Evolutionary conservation across 805 yeast species (phyloP).

Genomic region (Vanderwaltozyma verrucispora): DNA sequence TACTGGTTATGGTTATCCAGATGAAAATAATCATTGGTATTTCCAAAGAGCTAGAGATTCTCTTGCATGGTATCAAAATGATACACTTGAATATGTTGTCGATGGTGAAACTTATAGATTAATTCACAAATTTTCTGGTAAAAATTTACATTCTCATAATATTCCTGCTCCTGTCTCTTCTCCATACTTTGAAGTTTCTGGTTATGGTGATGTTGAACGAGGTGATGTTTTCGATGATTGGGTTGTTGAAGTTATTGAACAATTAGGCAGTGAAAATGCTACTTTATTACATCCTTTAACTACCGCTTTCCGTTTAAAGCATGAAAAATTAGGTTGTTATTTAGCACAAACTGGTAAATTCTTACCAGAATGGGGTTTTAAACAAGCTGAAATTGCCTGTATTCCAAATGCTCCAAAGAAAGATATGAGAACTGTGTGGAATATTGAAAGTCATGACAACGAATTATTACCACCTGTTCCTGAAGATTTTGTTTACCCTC

Average conservation of each 20-base stretch:
- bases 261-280: constrained; percentile 33
- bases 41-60: constrained; percentile 47
- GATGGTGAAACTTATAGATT: constrained; percentile 64
- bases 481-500: constrained; percentile 40
- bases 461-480: constrained; percentile 46
- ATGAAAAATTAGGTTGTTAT: constrained; percentile 59
- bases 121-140: constrained; percentile 57
- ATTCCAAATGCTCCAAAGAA: constrained; percentile 48
- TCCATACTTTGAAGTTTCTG: constrained; percentile 69
- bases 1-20: constrained; percentile 86
- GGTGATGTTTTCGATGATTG: constrained; percentile 86
- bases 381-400: constrained; percentile 76
- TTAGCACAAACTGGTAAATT: constrained; percentile 59
- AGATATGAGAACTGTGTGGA: constrained; percentile 87
- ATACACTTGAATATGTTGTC: constrained; percentile 31
- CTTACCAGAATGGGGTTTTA: constrained; percentile 81
- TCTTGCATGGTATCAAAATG: constrained; percentile 14
- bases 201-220: constrained; percentile 60
- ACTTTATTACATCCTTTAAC: constrained; percentile 59
- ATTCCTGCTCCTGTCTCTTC: constrained; percentile 69
- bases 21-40: constrained; percentile 74
- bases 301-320: constrained; percentile 57
- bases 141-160: constrained; percentile 78
- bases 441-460: constrained; percentile 62
- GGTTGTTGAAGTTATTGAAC: constrained; percentile 73